Evolutionary conservation across 805 yeast species (phyloP), one percentile per base, ranked within the genome.

Genomic region (Wickerhamiella hasegawae): DNA sequence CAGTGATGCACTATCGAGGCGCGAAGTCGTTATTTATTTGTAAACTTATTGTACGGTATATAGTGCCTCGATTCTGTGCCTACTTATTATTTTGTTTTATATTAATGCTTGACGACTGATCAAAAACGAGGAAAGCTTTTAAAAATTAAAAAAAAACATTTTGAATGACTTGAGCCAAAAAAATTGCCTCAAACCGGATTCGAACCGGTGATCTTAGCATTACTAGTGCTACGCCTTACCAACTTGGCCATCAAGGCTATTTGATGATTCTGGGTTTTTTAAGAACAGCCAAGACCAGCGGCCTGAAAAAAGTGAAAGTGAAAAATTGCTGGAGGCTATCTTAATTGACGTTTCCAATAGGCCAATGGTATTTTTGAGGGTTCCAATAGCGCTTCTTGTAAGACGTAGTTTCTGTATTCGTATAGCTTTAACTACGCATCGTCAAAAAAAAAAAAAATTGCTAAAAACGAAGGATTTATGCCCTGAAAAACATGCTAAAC

Each of bases 201-300:
- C 65, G 77, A 71, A 71, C 77, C 70, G 76, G 74, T 72, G 81
- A 73, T 75, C 80, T 73, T 73, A 72, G 74, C 81, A 75, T 75
- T 74, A 75, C 81, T 73, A 74, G 81, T 74, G 81, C 75, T 73
- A 73, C 81, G 81, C 82, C 78, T 76, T 73, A 74, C 81, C 81
- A 36, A 63, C 69, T 66, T 65, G 71, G 71, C 71, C 71, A 66
- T 65, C 65, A 60, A 64, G 66, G 69, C 68, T 40, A 15, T 26
- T 14, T 26, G 28, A 8, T 14, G 5, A 26, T 14, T 26, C 10
- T 26, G 8, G 15, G 5, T 37, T 37, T 21, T 33, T 37, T 32
- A n/a, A 17, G 33, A 34, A 28, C n/a, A n/a, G n/a, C n/a, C n/a
- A n/a, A n/a, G n/a, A n/a, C n/a, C n/a, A n/a, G n/a, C n/a, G n/a